Percentiles rank a stretch among this genome's conserved stretches.
Conservation (phyloP, 257 asterid species). For the Henckelia pumila region DNA sequence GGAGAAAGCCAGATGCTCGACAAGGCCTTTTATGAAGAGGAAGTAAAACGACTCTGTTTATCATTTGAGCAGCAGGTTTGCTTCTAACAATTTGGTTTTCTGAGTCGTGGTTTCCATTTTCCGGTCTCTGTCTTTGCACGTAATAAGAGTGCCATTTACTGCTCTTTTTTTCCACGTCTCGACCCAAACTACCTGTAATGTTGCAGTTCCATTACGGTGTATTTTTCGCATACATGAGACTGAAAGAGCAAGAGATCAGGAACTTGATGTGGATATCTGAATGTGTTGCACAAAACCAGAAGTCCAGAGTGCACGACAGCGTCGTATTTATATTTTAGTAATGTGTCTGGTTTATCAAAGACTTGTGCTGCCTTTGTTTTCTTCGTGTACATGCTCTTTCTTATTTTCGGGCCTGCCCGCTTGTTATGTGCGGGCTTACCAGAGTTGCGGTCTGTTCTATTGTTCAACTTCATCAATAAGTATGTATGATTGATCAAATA, state of each 20-base stretch:
- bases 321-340: slow-evolving; percentile 81
- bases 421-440: not conserved
- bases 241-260: slow-evolving; percentile 96
- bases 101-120: not conserved
- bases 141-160: not conserved
- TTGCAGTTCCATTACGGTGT: slow-evolving; percentile 90
- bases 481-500: not conserved
- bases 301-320: slow-evolving; percentile 87
- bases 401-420: not conserved
- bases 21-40: slow-evolving; percentile 97
- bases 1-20: slow-evolving; percentile 99
- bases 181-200: not conserved
- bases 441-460: not conserved
- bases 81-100: slow-evolving; percentile 9
- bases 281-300: slow-evolving; percentile 96
- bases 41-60: slow-evolving; percentile 90
- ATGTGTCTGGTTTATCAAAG: not conserved
- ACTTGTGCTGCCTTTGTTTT: not conserved
- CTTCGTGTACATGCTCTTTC: not conserved
- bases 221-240: slow-evolving; percentile 84
- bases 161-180: not conserved
- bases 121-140: not conserved
- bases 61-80: slow-evolving; percentile 95
- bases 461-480: not conserved
- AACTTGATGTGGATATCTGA: slow-evolving; percentile 98